A percentile compares a stretch with the other conserved stretches of the same genome.
phyloP scores from a whole-genome alignment of 2,329 filamentous ascomycete genomes.

The Cladosporium phlei region DNA sequence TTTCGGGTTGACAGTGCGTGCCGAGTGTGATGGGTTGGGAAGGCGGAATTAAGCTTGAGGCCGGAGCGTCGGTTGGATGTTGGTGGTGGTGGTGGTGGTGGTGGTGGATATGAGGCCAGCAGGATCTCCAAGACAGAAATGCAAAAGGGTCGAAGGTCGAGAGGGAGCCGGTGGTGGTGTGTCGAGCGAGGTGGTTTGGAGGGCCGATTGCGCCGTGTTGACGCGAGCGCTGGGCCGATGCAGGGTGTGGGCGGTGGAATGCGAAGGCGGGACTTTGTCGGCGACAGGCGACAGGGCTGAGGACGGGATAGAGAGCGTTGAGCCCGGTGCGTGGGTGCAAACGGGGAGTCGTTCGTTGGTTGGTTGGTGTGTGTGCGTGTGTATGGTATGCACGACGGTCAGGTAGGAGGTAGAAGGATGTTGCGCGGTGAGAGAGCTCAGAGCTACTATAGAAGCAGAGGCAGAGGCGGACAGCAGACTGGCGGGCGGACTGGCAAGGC shows the following conservation, averaged over 20 bases:
- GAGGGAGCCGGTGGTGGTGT: too few species aligned
- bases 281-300: constrained; percentile 2
- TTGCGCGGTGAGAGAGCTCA: too few species aligned
- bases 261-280: constrained; percentile 13
- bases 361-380: background rate
- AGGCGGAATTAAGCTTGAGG: constrained; percentile 13
- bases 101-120: background rate
- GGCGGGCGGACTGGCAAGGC: background rate
- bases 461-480: background rate
- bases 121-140: constrained; percentile 3
- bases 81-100: too few species aligned
- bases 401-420: too few species aligned
- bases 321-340: background rate
- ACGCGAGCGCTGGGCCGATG: constrained; percentile 12
- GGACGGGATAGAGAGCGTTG: background rate
- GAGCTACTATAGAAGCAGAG: background rate
- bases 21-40: constrained; percentile 4
- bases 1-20: constrained; percentile 3
- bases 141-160: constrained; percentile 6
- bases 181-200: too few species aligned
- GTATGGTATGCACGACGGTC: background rate
- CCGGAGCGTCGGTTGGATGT: constrained; percentile 10
- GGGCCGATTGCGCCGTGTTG: constrained; percentile 9
- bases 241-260: constrained; percentile 9
- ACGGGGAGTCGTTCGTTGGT: too few species aligned